Conservation (phyloP, 176 grass and related monocot genomes). For the Eragrostis nindensis region DNA sequence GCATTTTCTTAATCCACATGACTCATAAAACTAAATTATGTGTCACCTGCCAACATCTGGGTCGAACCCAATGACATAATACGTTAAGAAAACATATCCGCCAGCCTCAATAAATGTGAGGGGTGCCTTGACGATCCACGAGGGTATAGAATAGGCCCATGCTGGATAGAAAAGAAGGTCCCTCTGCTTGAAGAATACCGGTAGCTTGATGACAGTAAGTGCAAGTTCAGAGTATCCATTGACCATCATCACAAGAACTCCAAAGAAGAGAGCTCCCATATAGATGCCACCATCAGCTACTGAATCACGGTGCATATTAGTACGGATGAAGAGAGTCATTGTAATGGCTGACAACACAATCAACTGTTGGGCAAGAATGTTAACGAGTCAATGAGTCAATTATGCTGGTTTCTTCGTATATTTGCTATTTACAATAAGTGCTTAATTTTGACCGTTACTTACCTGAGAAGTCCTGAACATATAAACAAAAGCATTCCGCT, state of each 20-base stretch:
- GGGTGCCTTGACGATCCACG: conserved; percentile 87
- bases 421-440: not conserved
- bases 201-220: conserved; percentile 70
- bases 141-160: conserved; percentile 83
- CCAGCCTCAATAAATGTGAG: conserved; percentile 76
- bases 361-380: conserved; percentile 53
- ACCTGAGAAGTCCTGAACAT: conserved; percentile 76
- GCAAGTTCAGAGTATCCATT: conserved; percentile 80
- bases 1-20: not conserved
- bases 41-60: conserved; percentile 76
- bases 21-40: not conserved
- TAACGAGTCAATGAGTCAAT: conserved; percentile 12
- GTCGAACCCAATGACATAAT: conserved; percentile 91
- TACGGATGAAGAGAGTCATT: conserved; percentile 87
- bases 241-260: conserved; percentile 75
- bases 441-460: conserved; percentile 5
- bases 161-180: conserved; percentile 91
- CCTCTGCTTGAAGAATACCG: conserved; percentile 95
- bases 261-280: conserved; percentile 77
- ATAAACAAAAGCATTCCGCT: conserved; percentile 93
- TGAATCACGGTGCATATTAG: conserved; percentile 61
- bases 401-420: not conserved
- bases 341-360: conserved; percentile 54
- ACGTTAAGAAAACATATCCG: conserved; percentile 76
- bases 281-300: conserved; percentile 53